A percentile compares a stretch with the other conserved stretches of the same genome.
Conservation (phyloP, 106 monocot genomes). For the Allium cepa region DNA sequence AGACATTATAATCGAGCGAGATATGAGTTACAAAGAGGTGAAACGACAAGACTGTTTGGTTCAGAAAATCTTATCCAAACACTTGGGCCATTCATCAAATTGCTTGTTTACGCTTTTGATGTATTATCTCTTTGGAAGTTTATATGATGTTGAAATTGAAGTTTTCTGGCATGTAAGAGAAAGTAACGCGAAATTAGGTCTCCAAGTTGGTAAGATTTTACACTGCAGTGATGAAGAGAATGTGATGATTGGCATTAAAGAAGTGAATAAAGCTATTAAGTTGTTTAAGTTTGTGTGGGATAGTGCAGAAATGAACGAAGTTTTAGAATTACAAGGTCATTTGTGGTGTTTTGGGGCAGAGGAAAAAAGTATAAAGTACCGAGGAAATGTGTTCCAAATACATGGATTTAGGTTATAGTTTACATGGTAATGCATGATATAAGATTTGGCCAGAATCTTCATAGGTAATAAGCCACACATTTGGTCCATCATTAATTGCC, state of each 20-base stretch:
- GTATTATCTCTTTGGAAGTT: slow-evolving; percentile 67
- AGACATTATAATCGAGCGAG: slow-evolving; percentile 52
- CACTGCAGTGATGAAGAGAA: slow-evolving; percentile 37
- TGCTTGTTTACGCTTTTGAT: slow-evolving; percentile 75
- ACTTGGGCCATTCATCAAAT: slow-evolving; percentile 80
- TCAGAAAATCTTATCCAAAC: slow-evolving; percentile 64
- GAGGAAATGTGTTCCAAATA: slow-evolving; percentile 42
- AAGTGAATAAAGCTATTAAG: slow-evolving; percentile 60
- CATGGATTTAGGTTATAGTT: slow-evolving; percentile 30
- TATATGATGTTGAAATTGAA: slow-evolving; percentile 56
- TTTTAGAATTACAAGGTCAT: slow-evolving; percentile 53
- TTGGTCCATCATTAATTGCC: too few relatives aligned
- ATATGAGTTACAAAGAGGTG: slow-evolving; percentile 67
- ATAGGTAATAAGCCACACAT: too few relatives aligned
- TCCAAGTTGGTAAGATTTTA: slow-evolving; percentile 58
- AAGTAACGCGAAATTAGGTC: neutral
- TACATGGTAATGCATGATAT: neutral
- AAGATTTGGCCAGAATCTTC: too few relatives aligned
- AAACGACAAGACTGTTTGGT: slow-evolving; percentile 62
- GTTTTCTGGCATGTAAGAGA: slow-evolving; percentile 22
- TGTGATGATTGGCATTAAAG: slow-evolving; percentile 55
- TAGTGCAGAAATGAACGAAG: slow-evolving; percentile 39
- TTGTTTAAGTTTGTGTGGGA: slow-evolving; percentile 89
- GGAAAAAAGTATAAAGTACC: slow-evolving; percentile 36
- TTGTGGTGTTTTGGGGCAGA: slow-evolving; percentile 61